Evolutionary conservation across 495 filamentous ascomycete genomes (phyloP), one percentile per base, ranked within the genome.

Genomic region (Lasiosphaeria ovina): DNA sequence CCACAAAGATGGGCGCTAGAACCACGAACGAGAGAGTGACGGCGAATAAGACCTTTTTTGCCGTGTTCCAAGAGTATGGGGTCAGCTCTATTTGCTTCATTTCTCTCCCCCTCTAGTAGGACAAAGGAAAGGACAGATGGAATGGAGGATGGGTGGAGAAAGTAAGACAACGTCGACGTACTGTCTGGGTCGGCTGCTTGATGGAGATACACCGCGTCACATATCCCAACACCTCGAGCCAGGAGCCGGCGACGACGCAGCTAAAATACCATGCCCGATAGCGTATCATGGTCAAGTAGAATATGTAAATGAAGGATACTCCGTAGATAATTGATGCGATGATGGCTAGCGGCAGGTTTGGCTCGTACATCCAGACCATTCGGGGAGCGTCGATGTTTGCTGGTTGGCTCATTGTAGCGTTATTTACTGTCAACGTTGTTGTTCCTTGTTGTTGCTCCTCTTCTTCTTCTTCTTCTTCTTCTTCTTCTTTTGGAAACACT

Each of bases 1-100:
- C 61, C 5, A 76, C 74, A 60, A 84, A 79, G 49, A 85, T 76
- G 7, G 72, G 75, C 0, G 81, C 82, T 24, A 76, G 69, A 61
- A 83, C 72, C 63, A 83, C 73, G 44, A 85, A 79, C 10, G 80
- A 79, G 14, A 81, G 79, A 8, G 77, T 75, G n/a, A 81, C 73
- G 47, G 83, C 79, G 71, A 80, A 81, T 71, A 82, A 81, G 65
- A 77, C 81, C 68, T 84, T 24, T 24, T 24, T 24, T 24, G 24
- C 24, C 24, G 24, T 24, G 24, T 24, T 24, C 24, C 24, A 24
- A 24, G 24, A 24, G 24, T 24, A 24, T 0, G 24, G 24, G 24
- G 24, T 24, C 24, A 24, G 24, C 24, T 24, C 24, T 24, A 24
- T 24, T 24, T 24, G 2, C 24, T 24, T 24, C 24, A 24, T 24